Evolutionary conservation across 2,329 filamentous ascomycete species (phyloP).

Genomic region (Dendrostoma leiphaemia): DNA sequence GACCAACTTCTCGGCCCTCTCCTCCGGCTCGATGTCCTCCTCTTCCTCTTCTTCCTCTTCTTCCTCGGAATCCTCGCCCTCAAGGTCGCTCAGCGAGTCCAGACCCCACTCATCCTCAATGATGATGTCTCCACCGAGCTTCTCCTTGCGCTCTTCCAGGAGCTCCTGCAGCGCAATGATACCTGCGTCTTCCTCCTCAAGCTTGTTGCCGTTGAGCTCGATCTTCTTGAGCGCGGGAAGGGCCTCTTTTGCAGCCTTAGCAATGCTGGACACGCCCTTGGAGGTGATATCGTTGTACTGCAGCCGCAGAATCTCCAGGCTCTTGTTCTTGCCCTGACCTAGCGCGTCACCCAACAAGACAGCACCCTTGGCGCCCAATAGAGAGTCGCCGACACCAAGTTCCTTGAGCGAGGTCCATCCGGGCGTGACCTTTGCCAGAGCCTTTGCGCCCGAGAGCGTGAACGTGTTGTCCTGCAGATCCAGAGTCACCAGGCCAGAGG

Average conservation of each 20-base stretch:
- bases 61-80: conserved; percentile 71
- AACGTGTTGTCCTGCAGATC: conserved; percentile 99
- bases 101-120: conserved; percentile 82
- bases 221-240: conserved; percentile 80
- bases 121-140: conserved; percentile 61
- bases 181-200: conserved; percentile 77
- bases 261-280: conserved; percentile 69
- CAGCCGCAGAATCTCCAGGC: conserved; percentile 76
- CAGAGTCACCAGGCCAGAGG: conserved; percentile 67
- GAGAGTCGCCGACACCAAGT: conserved; percentile 84
- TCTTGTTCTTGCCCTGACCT: conserved; percentile 70
- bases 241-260: conserved; percentile 62
- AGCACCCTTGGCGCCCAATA: conserved; percentile 76
- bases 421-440: conserved; percentile 71
- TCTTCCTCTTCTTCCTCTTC: conserved; percentile 67
- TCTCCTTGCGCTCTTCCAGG: conserved; percentile 76
- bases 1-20: conserved; percentile 66
- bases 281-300: conserved; percentile 94
- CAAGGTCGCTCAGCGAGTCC: conserved; percentile 82
- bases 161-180: conserved; percentile 68
- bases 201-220: conserved; percentile 95
- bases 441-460: conserved; percentile 74
- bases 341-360: conserved; percentile 72
- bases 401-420: conserved; percentile 77
- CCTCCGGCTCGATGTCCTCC: conserved; percentile 53